Percentiles rank a stretch among this genome's conserved stretches.
These are phyloP conservation scores for Corynespora cassiicola DNA, from an alignment of 2,329 filamentous ascomycete species.

Conservation along the genomic window DNA sequence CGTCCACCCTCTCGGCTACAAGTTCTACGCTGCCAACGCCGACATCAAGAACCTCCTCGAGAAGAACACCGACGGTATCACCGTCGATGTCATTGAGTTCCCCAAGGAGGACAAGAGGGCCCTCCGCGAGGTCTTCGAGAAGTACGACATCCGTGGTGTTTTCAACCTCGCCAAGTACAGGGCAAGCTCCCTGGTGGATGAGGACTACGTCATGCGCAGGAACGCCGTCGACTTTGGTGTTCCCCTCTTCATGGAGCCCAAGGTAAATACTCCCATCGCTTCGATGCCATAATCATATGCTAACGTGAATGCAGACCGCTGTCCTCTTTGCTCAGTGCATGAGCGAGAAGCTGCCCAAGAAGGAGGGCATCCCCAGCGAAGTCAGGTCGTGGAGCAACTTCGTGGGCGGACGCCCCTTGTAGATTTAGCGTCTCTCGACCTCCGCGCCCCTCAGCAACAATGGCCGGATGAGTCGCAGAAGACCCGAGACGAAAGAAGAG, in stretches of 20 bases:
- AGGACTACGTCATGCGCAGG: constrained; percentile 97
- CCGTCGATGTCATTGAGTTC: constrained; percentile 93
- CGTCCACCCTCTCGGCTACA: constrained; percentile 88
- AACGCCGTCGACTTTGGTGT: constrained; percentile 99
- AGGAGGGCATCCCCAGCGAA: constrained; percentile 87
- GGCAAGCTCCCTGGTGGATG: constrained; percentile 83
- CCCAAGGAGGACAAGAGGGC: constrained; percentile 95
- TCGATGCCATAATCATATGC: constrained; percentile 3
- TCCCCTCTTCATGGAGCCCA: constrained; percentile 97
- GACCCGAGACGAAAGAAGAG: background rate
- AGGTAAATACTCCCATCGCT: constrained; percentile 66
- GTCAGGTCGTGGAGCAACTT: constrained; percentile 96
- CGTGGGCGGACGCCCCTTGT: constrained; percentile 64
- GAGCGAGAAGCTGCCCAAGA: constrained; percentile 90
- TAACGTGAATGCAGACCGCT: constrained; percentile 71
- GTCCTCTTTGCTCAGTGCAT: constrained; percentile 96
- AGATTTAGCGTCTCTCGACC: constrained; percentile 13
- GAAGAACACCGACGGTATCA: constrained; percentile 69
- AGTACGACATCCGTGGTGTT: constrained; percentile 93
- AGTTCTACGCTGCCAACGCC: constrained; percentile 84
- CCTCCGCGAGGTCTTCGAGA: constrained; percentile 92
- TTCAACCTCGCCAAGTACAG: constrained; percentile 91
- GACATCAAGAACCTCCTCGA: constrained; percentile 87
- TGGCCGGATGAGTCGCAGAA: background rate
- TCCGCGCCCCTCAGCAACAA: no score